Evolutionary conservation across 2,329 filamentous ascomycete genomes (phyloP).

Genomic region (Hymenoscyphus infarciens): DNA sequence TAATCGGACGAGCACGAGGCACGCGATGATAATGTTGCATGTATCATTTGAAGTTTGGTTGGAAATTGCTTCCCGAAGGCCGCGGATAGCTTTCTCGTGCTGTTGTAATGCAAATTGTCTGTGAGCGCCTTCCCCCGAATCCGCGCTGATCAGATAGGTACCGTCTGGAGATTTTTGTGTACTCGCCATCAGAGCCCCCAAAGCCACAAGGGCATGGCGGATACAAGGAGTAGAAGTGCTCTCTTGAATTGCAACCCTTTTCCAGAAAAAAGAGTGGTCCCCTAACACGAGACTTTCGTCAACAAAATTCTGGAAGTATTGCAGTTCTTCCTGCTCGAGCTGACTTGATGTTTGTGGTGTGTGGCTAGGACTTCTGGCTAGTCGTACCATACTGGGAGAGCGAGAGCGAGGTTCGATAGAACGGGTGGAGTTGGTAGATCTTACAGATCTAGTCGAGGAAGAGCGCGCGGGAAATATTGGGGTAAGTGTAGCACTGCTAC

Average conservation of each 20-base stretch:
- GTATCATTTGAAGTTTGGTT: constrained; percentile 5
- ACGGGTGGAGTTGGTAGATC: background rate
- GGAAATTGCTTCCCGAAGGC: constrained; percentile 23
- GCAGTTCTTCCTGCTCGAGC: constrained; percentile 21
- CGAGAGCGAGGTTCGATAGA: constrained; percentile 15
- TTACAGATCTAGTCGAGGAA: constrained; percentile 4
- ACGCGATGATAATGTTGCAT: constrained; percentile 22
- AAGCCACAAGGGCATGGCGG: constrained; percentile 30
- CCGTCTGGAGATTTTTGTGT: constrained; percentile 15
- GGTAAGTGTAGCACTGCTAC: background rate
- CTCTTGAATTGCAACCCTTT: constrained; percentile 21
- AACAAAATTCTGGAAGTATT: constrained; percentile 28
- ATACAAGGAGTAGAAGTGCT: constrained; percentile 21
- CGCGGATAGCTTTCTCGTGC: constrained; percentile 29
- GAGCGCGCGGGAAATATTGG: constrained; percentile 14
- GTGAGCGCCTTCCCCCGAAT: constrained; percentile 22
- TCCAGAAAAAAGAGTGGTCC: constrained; percentile 49
- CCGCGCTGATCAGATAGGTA: constrained; percentile 15
- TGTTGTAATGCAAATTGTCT: constrained; percentile 29
- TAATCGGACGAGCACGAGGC: constrained; percentile 26
- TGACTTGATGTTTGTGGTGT: constrained; percentile 5
- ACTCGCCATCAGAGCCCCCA: constrained; percentile 25
- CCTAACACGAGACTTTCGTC: constrained; percentile 20
- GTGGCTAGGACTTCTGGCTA: constrained; percentile 7
- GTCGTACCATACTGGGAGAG: constrained; percentile 10